A percentile compares a stretch with the other conserved stretches of the same genome.
Evolutionary conservation across 2,329 filamentous ascomycete species (phyloP).

Genomic region (Teratosphaeriaceae sp.): DNA sequence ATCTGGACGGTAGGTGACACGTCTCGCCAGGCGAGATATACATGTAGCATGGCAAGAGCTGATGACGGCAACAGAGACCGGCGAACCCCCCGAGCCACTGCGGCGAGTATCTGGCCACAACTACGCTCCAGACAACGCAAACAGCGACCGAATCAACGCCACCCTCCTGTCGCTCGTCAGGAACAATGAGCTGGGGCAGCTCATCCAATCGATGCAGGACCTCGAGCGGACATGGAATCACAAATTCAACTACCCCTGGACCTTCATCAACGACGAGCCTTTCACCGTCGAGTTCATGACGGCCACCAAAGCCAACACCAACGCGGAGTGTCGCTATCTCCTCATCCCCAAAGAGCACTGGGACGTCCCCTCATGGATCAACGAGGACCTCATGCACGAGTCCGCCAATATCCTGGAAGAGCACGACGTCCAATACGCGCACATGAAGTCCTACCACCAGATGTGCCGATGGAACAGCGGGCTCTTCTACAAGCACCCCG

Average conservation of each 20-base stretch:
- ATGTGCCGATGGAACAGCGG: constrained; percentile 99
- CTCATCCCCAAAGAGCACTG: constrained; percentile 92
- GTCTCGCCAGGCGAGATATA: neutral
- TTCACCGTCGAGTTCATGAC: constrained; percentile 92
- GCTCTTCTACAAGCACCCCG: constrained; percentile 94
- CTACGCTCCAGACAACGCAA: constrained; percentile 68
- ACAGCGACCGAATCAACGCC: constrained; percentile 83
- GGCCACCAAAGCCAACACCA: constrained; percentile 72
- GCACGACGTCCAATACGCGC: constrained; percentile 83
- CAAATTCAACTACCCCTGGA: constrained; percentile 99
- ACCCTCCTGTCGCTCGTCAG: constrained; percentile 87
- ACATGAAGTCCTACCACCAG: constrained; percentile 87
- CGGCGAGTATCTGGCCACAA: constrained; percentile 62
- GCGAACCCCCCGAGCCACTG: constrained; percentile 73
- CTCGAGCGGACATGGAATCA: constrained; percentile 92
- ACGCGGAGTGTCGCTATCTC: constrained; percentile 82
- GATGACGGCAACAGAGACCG: constrained; percentile 55
- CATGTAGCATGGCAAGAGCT: neutral
- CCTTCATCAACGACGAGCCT: constrained; percentile 94
- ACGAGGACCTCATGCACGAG: constrained; percentile 75
- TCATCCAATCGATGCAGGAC: constrained; percentile 84
- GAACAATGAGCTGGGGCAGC: constrained; percentile 78
- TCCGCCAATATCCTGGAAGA: constrained; percentile 77
- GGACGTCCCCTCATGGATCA: constrained; percentile 88
- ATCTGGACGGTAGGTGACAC: constrained; percentile 78